These are phyloP conservation scores for Suhomyces taliae DNA, from an alignment of 1,139 yeast genomes.

Conservation along the genomic window DNA sequence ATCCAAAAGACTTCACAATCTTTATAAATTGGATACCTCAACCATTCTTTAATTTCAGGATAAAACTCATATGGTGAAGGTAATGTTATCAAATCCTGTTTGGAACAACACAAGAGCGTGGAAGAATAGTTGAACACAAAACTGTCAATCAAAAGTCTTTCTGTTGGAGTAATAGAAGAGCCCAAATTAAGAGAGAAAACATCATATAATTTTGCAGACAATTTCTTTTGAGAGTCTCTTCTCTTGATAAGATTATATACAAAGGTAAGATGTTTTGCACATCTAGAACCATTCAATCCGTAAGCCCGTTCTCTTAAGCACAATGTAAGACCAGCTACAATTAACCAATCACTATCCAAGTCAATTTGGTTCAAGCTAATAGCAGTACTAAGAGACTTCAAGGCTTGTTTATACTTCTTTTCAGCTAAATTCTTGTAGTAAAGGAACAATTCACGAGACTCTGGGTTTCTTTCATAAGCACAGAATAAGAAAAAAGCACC, in stretches of 20 bases:
- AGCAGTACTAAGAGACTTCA: slow-evolving; percentile 12
- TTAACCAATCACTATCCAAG: slow-evolving; percentile 28
- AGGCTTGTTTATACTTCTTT: slow-evolving; percentile 22
- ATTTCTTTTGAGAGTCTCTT: slow-evolving; percentile 8
- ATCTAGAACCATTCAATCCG: slow-evolving; percentile 26
- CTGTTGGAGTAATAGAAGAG: slow-evolving; percentile 20
- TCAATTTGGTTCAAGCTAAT: slow-evolving; percentile 11
- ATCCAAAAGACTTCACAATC: slow-evolving; percentile 16
- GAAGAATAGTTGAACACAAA: slow-evolving; percentile 37
- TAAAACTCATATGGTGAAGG: slow-evolving; percentile 39
- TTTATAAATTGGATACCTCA: slow-evolving; percentile 31
- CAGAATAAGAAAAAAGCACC: slow-evolving; percentile 35
- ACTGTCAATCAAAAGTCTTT: slow-evolving; percentile 35
- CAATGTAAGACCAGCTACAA: slow-evolving; percentile 35
- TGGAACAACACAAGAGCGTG: slow-evolving; percentile 25
- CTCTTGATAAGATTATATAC: slow-evolving; percentile 16
- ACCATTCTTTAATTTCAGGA: slow-evolving; percentile 24
- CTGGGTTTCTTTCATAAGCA: slow-evolving; percentile 6
- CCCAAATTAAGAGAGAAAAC: not conserved
- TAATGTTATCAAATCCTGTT: slow-evolving; percentile 21
- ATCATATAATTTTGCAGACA: not conserved
- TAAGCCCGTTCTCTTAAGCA: slow-evolving; percentile 33
- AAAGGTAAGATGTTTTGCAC: slow-evolving; percentile 26
- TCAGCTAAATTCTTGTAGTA: slow-evolving; percentile 18
- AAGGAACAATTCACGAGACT: slow-evolving; percentile 2